Base-by-base conservation (phyloP, 2,329 filamentous ascomycete genomes). In the Diplodia intermedia region DNA sequence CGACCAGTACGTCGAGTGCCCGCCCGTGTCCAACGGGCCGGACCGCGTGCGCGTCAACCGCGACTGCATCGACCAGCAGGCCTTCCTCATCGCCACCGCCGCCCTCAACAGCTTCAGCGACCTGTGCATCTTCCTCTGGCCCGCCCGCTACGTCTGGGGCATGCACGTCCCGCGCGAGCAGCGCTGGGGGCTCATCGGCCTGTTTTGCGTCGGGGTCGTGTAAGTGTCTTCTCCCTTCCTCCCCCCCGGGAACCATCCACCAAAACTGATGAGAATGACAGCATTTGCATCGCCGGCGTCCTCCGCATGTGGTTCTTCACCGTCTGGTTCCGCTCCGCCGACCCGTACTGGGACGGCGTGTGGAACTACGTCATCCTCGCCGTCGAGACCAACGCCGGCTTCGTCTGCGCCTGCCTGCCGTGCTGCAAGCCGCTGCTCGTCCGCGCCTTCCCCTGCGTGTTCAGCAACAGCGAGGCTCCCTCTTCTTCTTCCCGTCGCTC, bases 371-470 rank as follows among this genome's bases (percentile, higher is more conserved):
- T 73, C 54, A 72, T 76, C 55, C 71, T 74, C 63, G 73, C 72
- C 1, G 70, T 76, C 29, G 76, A 78, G 66, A 70, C 70, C 47
- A 71, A 73, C 49, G 33, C 75, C 3, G 76, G 74, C n/a, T 75
- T 78, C 8, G 71, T 72, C 9, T 77, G 75, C 53, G 76, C 75
- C 38, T 78, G 74, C 47, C 72, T 78, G 4, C 75, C 75, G 1
- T 73, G 73, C 40, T 75, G 73, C 70, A 78, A 77, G 66, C 76
- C 76, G 3, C 70, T 78, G 9, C 69, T 78, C 67, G 72, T 73
- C 54, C 65, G 61, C 14, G 33, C 75, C 20, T 88, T 93, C 68
- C 86, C 91, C 38, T 63, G 36, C 56, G 29, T 53, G 50, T 62
- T 65, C 66, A 31, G 43, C 66, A 55, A 57, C 23, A 23, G 20